Percentiles rank a stretch among this genome's conserved stretches.
Evolutionary conservation across 192 early-diverging fungal species (phyloP).

Genomic region (Mortierella antarctica): DNA sequence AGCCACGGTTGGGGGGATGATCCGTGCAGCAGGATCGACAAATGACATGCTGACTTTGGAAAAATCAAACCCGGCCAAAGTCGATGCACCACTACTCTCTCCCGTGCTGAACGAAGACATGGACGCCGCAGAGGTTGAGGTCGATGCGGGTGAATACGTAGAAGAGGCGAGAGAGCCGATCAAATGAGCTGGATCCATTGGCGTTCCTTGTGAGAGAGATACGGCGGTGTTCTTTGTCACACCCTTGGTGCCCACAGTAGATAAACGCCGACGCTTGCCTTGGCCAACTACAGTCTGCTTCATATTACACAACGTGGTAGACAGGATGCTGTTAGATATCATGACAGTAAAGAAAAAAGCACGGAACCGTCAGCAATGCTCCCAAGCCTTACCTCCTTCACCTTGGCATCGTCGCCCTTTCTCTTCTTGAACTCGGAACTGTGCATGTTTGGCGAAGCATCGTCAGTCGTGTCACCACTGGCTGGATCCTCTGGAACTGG

Average conservation of each 20-base stretch:
- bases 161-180: not conserved
- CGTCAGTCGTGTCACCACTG: conserved; percentile 30
- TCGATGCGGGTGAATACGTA: conserved; percentile 1
- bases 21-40: conserved; percentile 25
- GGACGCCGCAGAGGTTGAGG: conserved; percentile 3
- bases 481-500: not conserved
- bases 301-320: not conserved
- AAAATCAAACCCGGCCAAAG: conserved; percentile 15
- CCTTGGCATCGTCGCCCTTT: conserved; percentile 5
- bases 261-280: conserved; percentile 25
- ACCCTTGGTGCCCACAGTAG: not conserved
- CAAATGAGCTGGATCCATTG: not conserved
- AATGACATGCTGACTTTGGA: conserved; percentile 29
- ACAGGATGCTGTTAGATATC: not conserved
- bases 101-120: not conserved
- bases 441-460: conserved; percentile 16
- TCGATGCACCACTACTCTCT: not conserved
- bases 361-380: not conserved
- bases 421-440: conserved; percentile 26
- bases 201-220: not conserved
- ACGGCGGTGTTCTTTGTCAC: not conserved
- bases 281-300: not conserved
- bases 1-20: conserved; percentile 7
- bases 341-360: not conserved
- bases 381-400: conserved; percentile 18